Percentiles rank a stretch among this genome's conserved stretches.
phyloP scores from a whole-genome alignment of 306 rosid genomes.

The Quercus suber region DNA sequence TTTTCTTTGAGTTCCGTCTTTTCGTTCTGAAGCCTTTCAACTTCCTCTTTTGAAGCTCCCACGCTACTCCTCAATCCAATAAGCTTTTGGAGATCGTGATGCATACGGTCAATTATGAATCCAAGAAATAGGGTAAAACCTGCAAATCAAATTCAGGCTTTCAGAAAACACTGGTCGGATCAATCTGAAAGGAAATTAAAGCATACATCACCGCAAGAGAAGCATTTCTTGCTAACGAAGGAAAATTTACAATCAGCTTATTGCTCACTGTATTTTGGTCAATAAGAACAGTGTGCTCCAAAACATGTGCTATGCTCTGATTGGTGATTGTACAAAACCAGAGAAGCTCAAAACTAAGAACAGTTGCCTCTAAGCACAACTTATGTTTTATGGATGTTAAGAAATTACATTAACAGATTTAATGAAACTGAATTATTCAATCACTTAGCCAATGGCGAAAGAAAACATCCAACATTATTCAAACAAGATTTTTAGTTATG shows the following conservation, averaged over 20 bases:
- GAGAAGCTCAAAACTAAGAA: neutral
- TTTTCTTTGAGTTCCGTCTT: constrained; percentile 44
- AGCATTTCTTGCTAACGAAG: neutral
- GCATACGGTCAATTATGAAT: constrained; percentile 67
- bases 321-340: neutral
- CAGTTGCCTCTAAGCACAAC: neutral
- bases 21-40: constrained; percentile 59
- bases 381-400: too few species aligned
- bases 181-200: neutral
- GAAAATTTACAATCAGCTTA: too few species aligned
- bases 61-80: constrained; percentile 37
- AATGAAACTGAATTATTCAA: neutral
- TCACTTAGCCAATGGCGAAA: neutral
- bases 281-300: too few species aligned
- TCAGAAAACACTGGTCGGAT: neutral
- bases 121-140: constrained; percentile 81
- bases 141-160: constrained; percentile 28
- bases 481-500: neutral
- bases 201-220: too few species aligned
- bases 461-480: neutral
- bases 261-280: too few species aligned
- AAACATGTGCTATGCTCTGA: neutral
- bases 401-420: neutral
- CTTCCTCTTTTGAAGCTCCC: constrained; percentile 63
- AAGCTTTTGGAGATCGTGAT: constrained; percentile 65